Evolutionary conservation across 78 protist genomes (phyloP).

Genomic region (Guillardia theta): DNA sequence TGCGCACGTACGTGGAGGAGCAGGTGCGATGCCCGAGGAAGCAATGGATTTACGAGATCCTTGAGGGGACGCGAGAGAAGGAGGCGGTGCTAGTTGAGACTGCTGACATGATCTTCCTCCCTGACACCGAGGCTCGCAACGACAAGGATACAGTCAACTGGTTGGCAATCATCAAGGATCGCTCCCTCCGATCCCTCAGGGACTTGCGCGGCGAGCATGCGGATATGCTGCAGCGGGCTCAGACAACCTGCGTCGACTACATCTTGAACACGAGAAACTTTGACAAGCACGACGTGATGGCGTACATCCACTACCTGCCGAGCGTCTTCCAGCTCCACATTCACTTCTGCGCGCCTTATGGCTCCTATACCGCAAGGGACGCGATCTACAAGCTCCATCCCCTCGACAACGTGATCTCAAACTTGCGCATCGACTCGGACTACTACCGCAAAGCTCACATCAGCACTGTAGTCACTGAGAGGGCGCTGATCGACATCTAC

Average conservation of each 20-base stretch:
- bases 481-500: neutral
- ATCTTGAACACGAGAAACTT: neutral
- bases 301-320: conserved; percentile 5
- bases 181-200: neutral
- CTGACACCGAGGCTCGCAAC: neutral
- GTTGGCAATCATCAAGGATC: neutral
- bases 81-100: too few species aligned
- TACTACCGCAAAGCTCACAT: neutral
- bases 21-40: neutral
- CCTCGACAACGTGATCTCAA: neutral
- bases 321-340: neutral
- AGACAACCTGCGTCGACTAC: neutral
- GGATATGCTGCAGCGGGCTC: neutral
- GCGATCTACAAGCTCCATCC: neutral
- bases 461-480: neutral
- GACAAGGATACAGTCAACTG: neutral
- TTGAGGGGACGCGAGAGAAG: neutral
- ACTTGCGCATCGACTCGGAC: neutral
- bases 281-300: neutral
- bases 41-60: neutral
- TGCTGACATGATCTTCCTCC: neutral
- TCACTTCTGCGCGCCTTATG: neutral
- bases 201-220: neutral
- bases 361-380: neutral
- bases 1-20: neutral